These are phyloP conservation scores for Blastomyces gilchristii DNA, from an alignment of 2,329 filamentous ascomycete species.

Conservation along the genomic window DNA sequence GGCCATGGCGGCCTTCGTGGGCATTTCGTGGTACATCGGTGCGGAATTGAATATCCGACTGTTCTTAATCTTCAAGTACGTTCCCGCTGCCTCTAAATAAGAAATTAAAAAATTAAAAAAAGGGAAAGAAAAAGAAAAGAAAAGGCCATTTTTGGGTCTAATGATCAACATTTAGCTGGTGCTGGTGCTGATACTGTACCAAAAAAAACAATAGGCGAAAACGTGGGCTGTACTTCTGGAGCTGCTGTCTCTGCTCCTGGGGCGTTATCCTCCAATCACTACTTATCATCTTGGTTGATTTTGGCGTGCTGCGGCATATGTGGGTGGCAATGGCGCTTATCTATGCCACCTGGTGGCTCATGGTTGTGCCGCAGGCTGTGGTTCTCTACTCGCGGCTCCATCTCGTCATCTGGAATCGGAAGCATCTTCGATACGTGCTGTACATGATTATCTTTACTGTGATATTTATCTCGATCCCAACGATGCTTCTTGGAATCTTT, in stretches of 20 bases:
- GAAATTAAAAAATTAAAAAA: neutral
- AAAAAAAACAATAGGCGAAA: neutral
- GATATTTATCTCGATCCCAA: conserved; percentile 14
- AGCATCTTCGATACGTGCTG: conserved; percentile 14
- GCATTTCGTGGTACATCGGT: neutral
- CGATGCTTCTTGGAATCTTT: conserved; percentile 10
- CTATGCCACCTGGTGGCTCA: conserved; percentile 21
- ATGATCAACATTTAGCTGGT: no score
- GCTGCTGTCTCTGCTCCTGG: neutral
- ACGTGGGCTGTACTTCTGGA: neutral
- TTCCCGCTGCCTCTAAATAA: neutral
- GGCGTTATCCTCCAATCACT: neutral
- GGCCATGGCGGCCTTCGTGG: neutral
- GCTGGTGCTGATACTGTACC: neutral
- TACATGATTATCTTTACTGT: conserved; percentile 16
- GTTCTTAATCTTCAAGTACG: neutral
- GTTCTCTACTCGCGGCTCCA: conserved; percentile 19
- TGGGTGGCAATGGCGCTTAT: conserved; percentile 11
- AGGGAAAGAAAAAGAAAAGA: no score
- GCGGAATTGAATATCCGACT: neutral
- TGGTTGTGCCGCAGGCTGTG: conserved; percentile 15
- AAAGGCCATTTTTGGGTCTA: no score
- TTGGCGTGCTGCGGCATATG: neutral
- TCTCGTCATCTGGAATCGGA: conserved; percentile 12
- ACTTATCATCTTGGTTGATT: neutral